Evolutionary conservation across 257 asterid species (phyloP), one percentile per base, ranked within the genome.

Genomic region (Solanum peruvianum): DNA sequence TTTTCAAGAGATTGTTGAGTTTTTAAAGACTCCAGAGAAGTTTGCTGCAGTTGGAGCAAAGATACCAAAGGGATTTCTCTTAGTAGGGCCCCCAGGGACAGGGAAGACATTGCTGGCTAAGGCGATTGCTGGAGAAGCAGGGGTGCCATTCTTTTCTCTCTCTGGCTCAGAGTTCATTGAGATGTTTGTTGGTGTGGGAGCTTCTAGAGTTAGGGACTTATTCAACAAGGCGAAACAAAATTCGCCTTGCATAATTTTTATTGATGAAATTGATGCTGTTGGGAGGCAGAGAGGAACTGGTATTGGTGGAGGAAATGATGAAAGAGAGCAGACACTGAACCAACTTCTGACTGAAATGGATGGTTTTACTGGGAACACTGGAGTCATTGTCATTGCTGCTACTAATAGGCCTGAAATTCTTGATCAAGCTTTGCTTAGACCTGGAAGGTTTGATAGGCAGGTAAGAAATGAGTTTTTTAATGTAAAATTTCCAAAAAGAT

Each of bases 151-250:
- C 87, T 92, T 93, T 52, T 90, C 94, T 0, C 91, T 93, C 12
- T 93, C 97, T 12, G 98, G 97, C 2, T 93, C 97, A 12, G 98
- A 95, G 85, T 95, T 95, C 86, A 86, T 95, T 14, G 98, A 95
- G 88, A 93, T 93, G 97, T 95, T 95, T 75, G 98, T 95, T 6
- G 98, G 98, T 0, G 93, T 94, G 1, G 97, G 98, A 49, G 98
- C 98, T 85, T 93, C 96, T 2, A 91, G 96, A 88, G 97, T 93
- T 27, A 90, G 97, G 91, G 98, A 94, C 58, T 88, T 94, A 67
- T 94, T 94, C 91, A 92, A 91, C 76, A 92, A 94, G 90, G 93
- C 93, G 0, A 93, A 91, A 90, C 82, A 31, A 9, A 92, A 92
- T 83, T 86, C 94, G 1, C 98, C 97, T 0, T 93, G 97, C 39